Evolutionary conservation across 2,329 filamentous ascomycete genomes (phyloP), one percentile per base, ranked within the genome.

Genomic region (Didymella segeticola): DNA sequence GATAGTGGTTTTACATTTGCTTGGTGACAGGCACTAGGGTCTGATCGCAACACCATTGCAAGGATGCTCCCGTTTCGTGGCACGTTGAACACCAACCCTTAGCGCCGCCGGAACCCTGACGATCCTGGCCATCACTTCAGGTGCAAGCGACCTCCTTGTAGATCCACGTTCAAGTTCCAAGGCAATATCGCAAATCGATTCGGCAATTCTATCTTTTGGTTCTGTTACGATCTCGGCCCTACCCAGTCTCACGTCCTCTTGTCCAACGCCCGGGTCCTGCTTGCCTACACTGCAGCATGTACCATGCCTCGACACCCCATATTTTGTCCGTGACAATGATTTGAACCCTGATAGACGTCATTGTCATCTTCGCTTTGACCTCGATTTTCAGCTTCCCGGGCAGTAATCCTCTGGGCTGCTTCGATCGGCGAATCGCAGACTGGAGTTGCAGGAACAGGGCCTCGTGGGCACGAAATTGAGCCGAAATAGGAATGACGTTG

Each of bases 351-450:
- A 48, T 43, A 47, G 54, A 72, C 69, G 69, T 72, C 70, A 73
- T 66, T 26, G 33, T 42, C 49, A 57, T 62, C 51, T 61, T 58
- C 31, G 46, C 50, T 53, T 39, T 48, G 48, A 39, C 15, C 37
- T 54, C 61, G 66, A 69, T 69, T 38, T 45, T n/a, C 30, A 33
- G 20, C 37, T 46, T 34, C 37, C 46, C 27, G 23, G 36, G 9
- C 34, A 31, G 36, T 30, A 47, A 43, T 51, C 51, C 64, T 58
- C 57, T 58, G 33, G 37, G 56, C 61, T 66, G 60, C 57, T 56
- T 20, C 15, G 57, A 71, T 68, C 70, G 63, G 64, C 66, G 63
- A 72, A 69, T 68, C 42, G 52, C 27, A 37, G 29, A 29, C 39
- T 25, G 23, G 8, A 11, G 29, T 11, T 17, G 27, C 33, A 36